Evolutionary conservation across 495 filamentous ascomycete genomes (phyloP), one percentile per base, ranked within the genome.

Genomic region (Xylaria longipes): DNA sequence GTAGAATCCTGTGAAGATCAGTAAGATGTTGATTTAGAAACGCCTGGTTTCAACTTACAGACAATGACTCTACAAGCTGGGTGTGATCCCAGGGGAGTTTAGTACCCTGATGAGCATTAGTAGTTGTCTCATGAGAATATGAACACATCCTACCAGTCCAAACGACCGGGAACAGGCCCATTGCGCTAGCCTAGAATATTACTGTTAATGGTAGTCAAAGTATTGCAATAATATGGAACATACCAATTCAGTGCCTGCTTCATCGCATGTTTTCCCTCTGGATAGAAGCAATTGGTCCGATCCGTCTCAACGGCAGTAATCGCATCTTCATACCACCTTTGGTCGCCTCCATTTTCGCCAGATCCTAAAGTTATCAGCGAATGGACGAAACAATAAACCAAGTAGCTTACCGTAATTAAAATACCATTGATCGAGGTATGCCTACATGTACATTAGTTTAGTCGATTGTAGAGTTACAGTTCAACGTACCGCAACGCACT

Each of bases 401-500:
- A 17, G 48, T 67, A 39, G 17, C 65, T 41, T 63, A 52, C 68
- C 96, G 74, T 99, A 99, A 82, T 97, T 95, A 73, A 98, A 82
- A 81, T 95, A 99, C 93, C 95, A 99, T 80, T 99, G 96, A 73
- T 97, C 95, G 71, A 97, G 90, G 77, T 94, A 91, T 9, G 95
- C 95, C 65, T 67, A 29, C 17, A 27, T 39, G 20, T 3, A 29
- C 14, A 6, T 67, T 67, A 67, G 65, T 56, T 41, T 20, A 37
- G 22, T 33, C n/a, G 22, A n/a, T n/a, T 39, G 17, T n/a, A 25
- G 17, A 17, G 20, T 29, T 11, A n/a, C 9, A 31, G 33, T 15
- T 4, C 22, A 56, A 67, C 65, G 12, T 67, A 67, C 65, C 68
- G 95, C 96, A 46, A 96, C 92, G 80, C 95, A 97, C 52, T 94